Evolutionary conservation across 2,329 filamentous ascomycete genomes (phyloP), one percentile per base, ranked within the genome.

Genomic region (Xylaria sp.): DNA sequence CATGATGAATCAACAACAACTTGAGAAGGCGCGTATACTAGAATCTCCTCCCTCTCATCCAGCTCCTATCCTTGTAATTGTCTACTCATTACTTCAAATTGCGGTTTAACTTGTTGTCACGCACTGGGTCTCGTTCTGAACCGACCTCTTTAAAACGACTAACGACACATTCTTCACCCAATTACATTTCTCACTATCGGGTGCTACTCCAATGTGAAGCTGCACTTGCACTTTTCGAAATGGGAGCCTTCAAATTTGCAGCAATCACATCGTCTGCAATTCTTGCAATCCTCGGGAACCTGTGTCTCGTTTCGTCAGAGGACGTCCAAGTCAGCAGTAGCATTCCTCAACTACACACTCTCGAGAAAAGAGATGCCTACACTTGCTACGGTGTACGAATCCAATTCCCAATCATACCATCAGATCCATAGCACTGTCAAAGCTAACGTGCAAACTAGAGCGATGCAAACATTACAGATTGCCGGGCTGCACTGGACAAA

Each of bases 311-410:
- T 37, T 31, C 54, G 11, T 25, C 19, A 38, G 23, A 25, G 15
- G n/a, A 12, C 33, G n/a, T 17, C 59, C 42, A 45, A 28, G 23
- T 12, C 19, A 19, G 17, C 17, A 23, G 15, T 4, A 28, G 7
- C 8, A 31, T 46, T 19, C 9, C 46, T 21, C 40, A 19, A 17
- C 25, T 23, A 12, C 60, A 6, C 8, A 12, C n/a, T 17, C 58
- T 73, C 6, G 49, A 60, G 53, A 74, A 72, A 43, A 68, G 72
- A 61, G 72, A 74, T 50, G 72, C 70, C 19, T 74, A 64, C 52
- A 70, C 69, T 38, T 74, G 72, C 51, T 73, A 72, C 42, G 70
- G 72, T 6, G 72, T 74, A 69, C 52, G 70, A 53, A n/a, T 9
- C 12, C 28, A 6, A 2, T 37, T 33, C 6, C 47, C 12, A 15